phyloP scores from a whole-genome alignment of 1,284 basidiomycete genomes.

The Tilletia walkeri region DNA sequence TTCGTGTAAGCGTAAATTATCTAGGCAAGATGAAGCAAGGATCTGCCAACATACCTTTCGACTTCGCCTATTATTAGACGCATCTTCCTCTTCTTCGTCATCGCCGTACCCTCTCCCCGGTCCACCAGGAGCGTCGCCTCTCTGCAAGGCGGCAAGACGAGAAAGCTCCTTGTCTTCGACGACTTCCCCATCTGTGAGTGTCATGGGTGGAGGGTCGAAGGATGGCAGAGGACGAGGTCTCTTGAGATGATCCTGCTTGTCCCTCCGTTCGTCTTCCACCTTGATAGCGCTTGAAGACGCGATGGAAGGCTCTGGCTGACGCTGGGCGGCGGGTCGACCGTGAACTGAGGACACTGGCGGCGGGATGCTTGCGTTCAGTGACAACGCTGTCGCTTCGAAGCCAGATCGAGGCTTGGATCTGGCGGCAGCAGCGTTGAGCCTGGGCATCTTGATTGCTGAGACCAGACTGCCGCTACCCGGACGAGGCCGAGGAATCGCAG shows the following conservation, averaged over 20 bases:
- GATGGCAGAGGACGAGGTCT: background rate
- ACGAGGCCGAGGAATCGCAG: no score
- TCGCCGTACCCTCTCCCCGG: background rate
- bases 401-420: background rate
- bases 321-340: background rate
- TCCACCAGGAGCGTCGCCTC: background rate
- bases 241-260: background rate
- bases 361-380: background rate
- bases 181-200: slow-evolving; percentile 2
- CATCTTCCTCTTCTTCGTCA: slow-evolving; percentile 1
- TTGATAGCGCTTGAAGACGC: background rate
- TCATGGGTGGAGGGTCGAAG: slow-evolving; percentile 3
- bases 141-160: background rate
- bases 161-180: slow-evolving; percentile 6
- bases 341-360: slow-evolving; percentile 11
- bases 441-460: slow-evolving; percentile 4
- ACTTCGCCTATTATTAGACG: background rate
- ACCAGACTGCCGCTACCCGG: no score
- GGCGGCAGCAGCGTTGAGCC: background rate
- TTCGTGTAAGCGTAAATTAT: no score
- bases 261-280: background rate
- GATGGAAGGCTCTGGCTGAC: background rate
- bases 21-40: no score
- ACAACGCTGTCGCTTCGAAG: background rate
- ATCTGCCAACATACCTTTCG: background rate